Evolutionary conservation across 129 eudicot genomes (phyloP).

Genomic region (Kitagawia praeruptora): DNA sequence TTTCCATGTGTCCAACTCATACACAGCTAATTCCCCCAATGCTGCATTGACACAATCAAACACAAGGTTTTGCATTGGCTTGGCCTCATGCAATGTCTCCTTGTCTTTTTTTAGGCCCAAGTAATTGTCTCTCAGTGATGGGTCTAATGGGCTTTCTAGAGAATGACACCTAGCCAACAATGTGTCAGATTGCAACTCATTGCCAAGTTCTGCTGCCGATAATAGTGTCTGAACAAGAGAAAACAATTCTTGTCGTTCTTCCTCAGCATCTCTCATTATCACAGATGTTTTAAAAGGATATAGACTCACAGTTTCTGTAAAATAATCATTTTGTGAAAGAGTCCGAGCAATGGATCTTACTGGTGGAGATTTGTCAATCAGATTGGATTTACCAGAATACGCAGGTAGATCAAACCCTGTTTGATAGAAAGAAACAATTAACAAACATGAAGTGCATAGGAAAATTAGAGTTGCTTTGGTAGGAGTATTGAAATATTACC

Average conservation of each 20-base stretch:
- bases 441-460: background rate
- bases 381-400: conserved; percentile 35
- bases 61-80: conserved; percentile 54
- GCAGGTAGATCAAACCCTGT: conserved; percentile 38
- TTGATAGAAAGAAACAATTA: conserved; percentile 6
- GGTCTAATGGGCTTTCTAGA: conserved; percentile 81
- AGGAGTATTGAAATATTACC: conserved; percentile 29
- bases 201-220: conserved; percentile 44
- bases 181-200: conserved; percentile 28
- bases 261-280: conserved; percentile 35
- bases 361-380: conserved; percentile 93
- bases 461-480: background rate
- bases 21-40: conserved; percentile 45
- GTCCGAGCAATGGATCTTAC: conserved; percentile 96
- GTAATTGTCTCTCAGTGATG: conserved; percentile 62
- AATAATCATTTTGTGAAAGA: conserved; percentile 68
- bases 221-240: conserved; percentile 51
- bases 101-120: conserved; percentile 32
- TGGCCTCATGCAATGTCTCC: conserved; percentile 45
- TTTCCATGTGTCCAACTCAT: conserved; percentile 21
- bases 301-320: conserved; percentile 39
- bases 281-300: conserved; percentile 33
- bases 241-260: conserved; percentile 56
- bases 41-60: conserved; percentile 81
- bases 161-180: conserved; percentile 66